Evolutionary conservation across 2,329 filamentous ascomycete genomes (phyloP).

Genomic region (Annulohypoxylon truncatum): DNA sequence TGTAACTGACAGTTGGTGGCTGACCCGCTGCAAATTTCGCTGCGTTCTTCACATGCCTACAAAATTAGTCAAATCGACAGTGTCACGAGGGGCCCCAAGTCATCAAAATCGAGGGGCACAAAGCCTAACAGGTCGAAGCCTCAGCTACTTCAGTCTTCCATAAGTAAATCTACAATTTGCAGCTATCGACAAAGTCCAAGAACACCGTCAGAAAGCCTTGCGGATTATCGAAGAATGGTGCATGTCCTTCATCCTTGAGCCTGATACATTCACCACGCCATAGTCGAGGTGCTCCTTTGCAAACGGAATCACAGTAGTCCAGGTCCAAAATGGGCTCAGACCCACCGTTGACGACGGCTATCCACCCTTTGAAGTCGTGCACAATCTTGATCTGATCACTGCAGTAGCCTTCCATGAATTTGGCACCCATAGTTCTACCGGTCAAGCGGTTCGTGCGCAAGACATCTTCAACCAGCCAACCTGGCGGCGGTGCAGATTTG

Average conservation of each 20-base stretch:
- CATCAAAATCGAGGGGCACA: too few species aligned
- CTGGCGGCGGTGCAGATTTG: constrained; percentile 27
- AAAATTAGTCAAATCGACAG: too few species aligned
- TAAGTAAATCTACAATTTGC: constrained; percentile 27
- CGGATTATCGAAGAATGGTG: constrained; percentile 28
- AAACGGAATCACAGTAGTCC: constrained; percentile 29
- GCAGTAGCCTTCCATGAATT: constrained; percentile 29
- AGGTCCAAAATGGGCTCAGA: constrained; percentile 26
- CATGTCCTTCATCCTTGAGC: constrained; percentile 26
- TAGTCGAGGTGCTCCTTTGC: constrained; percentile 25
- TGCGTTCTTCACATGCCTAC: too few species aligned
- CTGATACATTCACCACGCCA: constrained; percentile 28
- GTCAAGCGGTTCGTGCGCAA: constrained; percentile 29
- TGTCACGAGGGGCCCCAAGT: too few species aligned
- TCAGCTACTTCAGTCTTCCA: constrained; percentile 16
- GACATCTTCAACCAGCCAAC: constrained; percentile 26
- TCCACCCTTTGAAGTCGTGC: constrained; percentile 26
- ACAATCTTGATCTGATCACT: constrained; percentile 28
- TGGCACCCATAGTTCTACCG: constrained; percentile 24
- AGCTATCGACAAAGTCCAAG: constrained; percentile 25
- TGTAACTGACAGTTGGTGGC: too few species aligned
- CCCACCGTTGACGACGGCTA: constrained; percentile 29
- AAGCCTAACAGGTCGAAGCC: constrained; percentile 6
- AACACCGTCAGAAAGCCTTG: constrained; percentile 19
- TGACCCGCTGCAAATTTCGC: too few species aligned